These are phyloP conservation scores for Avena insularis DNA, from an alignment of 176 grass and related monocot genomes.

Conservation along the genomic window DNA sequence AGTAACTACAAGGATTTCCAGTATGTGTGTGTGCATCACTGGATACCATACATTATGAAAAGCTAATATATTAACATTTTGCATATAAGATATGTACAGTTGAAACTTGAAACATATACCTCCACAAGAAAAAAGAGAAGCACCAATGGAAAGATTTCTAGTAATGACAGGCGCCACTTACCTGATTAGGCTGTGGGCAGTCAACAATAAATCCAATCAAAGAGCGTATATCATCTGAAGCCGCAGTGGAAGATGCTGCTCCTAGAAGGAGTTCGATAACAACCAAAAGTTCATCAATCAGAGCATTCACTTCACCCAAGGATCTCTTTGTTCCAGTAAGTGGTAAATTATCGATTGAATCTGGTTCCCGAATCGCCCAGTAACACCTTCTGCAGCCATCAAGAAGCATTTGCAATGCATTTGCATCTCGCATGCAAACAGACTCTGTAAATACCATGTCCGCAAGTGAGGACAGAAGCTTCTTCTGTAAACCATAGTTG, in stretches of 20 bases:
- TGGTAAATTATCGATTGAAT: constrained; percentile 78
- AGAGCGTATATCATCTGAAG: constrained; percentile 75
- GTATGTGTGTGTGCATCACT: constrained; percentile 12
- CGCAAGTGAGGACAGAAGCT: constrained; percentile 98
- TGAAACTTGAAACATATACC: constrained; percentile 8
- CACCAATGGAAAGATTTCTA: background rate
- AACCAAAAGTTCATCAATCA: constrained; percentile 97
- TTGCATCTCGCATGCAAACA: constrained; percentile 87
- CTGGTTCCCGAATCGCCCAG: constrained; percentile 76
- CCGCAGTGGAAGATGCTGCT: constrained; percentile 71
- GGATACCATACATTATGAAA: background rate
- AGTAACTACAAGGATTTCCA: background rate
- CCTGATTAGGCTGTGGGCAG: constrained; percentile 98
- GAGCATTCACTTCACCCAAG: constrained; percentile 86
- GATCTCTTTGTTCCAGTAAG: constrained; percentile 63
- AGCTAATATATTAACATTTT: constrained; percentile 22
- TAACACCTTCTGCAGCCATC: constrained; percentile 98
- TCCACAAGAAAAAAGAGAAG: background rate
- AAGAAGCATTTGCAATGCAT: constrained; percentile 97
- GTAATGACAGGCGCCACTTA: constrained; percentile 46
- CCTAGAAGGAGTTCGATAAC: constrained; percentile 92
- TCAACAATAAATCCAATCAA: constrained; percentile 97
- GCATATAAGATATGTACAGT: constrained; percentile 5
- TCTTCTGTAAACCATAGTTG: constrained; percentile 95
- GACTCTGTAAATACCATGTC: constrained; percentile 97